Base-by-base conservation (phyloP, 1,139 yeast species). In the Suhomyces terraborum region DNA sequence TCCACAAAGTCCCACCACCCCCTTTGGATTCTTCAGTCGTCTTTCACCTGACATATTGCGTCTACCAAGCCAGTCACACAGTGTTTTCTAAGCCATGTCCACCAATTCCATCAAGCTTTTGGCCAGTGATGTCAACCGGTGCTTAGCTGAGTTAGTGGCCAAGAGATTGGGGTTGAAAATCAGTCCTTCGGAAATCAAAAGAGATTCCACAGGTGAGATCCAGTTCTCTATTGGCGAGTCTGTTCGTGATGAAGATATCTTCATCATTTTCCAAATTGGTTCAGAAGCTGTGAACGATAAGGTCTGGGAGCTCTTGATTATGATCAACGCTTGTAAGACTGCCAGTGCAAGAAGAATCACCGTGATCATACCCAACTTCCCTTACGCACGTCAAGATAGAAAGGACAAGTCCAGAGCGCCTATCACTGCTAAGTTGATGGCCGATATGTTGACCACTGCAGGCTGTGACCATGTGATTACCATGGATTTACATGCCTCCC, bases 401-500 rank as follows among this genome's bases (percentile, higher is more conserved):
- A 93, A 93, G 66, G 98, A 93, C 67, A 93, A 93, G 67, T 81
- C 91, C 46, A 77, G 98, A 58, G 98, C 98, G 8, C 98, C 98
- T 38, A 93, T 93, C 55, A 91, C 98, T 8, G 98, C 98, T 44
- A 91, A 93, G 64, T 76, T 91, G 47, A 87, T 91, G 82, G 98
- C 98, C 31, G 93, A 91, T 59, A 80, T 93, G 86, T 73, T 93
- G 46, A 88, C 93, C 42, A 87, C 96, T 3, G 96, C 98, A 12
- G 98, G 98, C 7, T 91, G 97, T 63, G 82, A 89, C 63, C 98
- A 93, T 65, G 96, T 93, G 25, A 93, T 93, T 54, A 93, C 98
- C 32, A 88, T 93, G 96, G 98, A 93, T 62, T 73, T 93, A 55
- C 98, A 93, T 58, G 98, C 98, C 8, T 84, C 96, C 12, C 98